phyloP scores from a whole-genome alignment of 768 basidiomycete genomes.

The Ramaria rubella region DNA sequence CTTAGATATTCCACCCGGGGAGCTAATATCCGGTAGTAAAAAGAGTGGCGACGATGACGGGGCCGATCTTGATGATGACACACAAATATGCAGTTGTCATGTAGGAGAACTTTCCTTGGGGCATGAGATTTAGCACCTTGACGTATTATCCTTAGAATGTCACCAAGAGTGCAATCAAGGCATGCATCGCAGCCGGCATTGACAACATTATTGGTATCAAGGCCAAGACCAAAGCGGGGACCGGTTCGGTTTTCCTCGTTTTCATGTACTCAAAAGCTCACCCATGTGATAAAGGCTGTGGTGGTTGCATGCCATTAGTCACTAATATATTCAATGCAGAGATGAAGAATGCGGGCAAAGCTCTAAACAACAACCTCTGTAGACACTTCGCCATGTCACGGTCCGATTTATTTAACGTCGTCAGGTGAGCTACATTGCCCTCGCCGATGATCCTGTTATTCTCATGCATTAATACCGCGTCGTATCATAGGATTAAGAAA shows the following conservation, averaged over 20 bases:
- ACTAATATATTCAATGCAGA: slow-evolving; percentile 46
- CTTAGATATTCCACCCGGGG: slow-evolving; percentile 55
- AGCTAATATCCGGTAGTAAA: slow-evolving; percentile 55
- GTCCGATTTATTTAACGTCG: slow-evolving; percentile 58
- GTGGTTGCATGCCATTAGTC: slow-evolving; percentile 62
- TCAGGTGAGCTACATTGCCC: slow-evolving; percentile 35
- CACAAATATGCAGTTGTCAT: slow-evolving; percentile 68
- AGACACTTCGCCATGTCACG: slow-evolving; percentile 58
- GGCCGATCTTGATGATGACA: slow-evolving; percentile 62
- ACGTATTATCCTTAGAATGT: slow-evolving; percentile 41
- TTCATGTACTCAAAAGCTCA: neutral
- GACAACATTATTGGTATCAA: slow-evolving; percentile 51
- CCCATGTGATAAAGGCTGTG: slow-evolving; percentile 36
- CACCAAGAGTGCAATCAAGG: slow-evolving; percentile 47
- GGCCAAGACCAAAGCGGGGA: slow-evolving; percentile 59
- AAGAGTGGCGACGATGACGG: slow-evolving; percentile 50
- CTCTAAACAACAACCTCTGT: slow-evolving; percentile 54
- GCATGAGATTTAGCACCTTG: neutral
- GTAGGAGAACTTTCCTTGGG: slow-evolving; percentile 21
- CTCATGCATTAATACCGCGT: no score
- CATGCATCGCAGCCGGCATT: slow-evolving; percentile 44
- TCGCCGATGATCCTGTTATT: neutral
- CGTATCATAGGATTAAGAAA: slow-evolving; percentile 44
- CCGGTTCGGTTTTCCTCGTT: slow-evolving; percentile 24
- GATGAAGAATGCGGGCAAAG: slow-evolving; percentile 61